These are phyloP conservation scores for Didymella pomorum DNA, from an alignment of 2,329 filamentous ascomycete genomes.

Conservation along the genomic window DNA sequence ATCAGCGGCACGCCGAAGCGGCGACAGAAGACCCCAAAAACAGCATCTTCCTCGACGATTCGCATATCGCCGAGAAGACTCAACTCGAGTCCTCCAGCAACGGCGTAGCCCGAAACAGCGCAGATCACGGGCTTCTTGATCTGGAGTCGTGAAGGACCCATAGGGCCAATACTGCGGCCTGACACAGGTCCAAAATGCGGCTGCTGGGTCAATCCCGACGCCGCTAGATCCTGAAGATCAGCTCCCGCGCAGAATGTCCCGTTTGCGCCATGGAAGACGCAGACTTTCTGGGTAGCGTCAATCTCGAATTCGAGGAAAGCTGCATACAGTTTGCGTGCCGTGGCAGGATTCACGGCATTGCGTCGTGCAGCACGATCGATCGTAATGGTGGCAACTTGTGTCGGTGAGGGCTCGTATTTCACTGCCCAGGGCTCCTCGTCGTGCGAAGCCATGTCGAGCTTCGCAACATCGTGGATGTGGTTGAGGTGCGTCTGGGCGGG, in stretches of 20 bases:
- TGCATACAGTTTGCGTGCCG: conserved; percentile 58
- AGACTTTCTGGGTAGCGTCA: conserved; percentile 61
- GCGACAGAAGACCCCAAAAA: conserved; percentile 65
- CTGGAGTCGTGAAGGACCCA: conserved; percentile 61
- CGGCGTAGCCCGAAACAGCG: conserved; percentile 62
- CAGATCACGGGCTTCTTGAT: conserved; percentile 62
- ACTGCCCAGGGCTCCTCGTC: conserved; percentile 25
- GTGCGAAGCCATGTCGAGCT: background rate
- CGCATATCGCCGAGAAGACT: conserved; percentile 63
- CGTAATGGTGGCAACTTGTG: conserved; percentile 64
- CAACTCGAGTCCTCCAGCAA: conserved; percentile 64
- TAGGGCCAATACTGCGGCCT: conserved; percentile 56
- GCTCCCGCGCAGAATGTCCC: conserved; percentile 63
- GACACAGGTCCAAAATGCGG: conserved; percentile 44
- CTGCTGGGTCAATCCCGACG: conserved; percentile 11
- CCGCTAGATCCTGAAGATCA: conserved; percentile 59
- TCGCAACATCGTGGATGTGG: background rate
- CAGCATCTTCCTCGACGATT: conserved; percentile 61
- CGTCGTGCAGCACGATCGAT: conserved; percentile 60
- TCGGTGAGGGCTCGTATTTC: conserved; percentile 25
- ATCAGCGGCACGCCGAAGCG: conserved; percentile 63
- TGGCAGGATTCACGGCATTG: conserved; percentile 62
- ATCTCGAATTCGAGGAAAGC: conserved; percentile 61
- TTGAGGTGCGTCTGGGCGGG: conserved; percentile 1
- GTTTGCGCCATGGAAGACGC: conserved; percentile 59